Evolutionary conservation across 495 filamentous ascomycete species (phyloP).

Genomic region (Letharia lupina): DNA sequence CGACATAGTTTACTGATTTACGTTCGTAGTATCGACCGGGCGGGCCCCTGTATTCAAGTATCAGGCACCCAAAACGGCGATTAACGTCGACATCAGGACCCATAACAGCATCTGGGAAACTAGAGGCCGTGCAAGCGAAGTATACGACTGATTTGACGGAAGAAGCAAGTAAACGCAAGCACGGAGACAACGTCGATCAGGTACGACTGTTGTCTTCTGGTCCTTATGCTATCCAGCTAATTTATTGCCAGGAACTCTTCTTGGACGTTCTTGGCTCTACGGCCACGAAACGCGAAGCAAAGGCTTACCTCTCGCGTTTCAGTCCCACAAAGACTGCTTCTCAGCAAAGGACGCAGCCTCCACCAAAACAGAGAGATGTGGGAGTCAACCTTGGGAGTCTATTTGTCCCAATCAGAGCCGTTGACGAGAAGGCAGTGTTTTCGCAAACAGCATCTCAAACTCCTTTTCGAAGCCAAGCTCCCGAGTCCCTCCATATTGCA

Average conservation of each 20-base stretch:
- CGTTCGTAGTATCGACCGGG: not conserved
- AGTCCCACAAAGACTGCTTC: conserved; percentile 35
- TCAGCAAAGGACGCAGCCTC: not conserved
- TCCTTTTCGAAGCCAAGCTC: conserved; percentile 26
- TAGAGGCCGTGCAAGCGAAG: conserved; percentile 4
- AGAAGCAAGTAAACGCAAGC: conserved; percentile 17
- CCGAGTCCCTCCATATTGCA: conserved; percentile 64
- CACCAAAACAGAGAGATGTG: conserved; percentile 24
- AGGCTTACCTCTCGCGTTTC: conserved; percentile 76
- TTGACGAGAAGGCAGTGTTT: conserved; percentile 57
- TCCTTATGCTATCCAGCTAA: not conserved
- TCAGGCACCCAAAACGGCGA: not conserved
- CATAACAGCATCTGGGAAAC: not conserved
- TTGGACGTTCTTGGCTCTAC: conserved; percentile 74
- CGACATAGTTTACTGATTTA: not conserved
- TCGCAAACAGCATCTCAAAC: conserved; percentile 39
- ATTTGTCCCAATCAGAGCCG: conserved; percentile 50
- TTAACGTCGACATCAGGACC: conserved; percentile 12
- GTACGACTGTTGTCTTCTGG: not conserved
- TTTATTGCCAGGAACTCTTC: conserved; percentile 59
- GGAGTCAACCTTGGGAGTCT: conserved; percentile 56
- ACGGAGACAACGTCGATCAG: conserved; percentile 16
- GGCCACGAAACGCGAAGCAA: conserved; percentile 83
- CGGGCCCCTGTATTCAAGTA: not conserved
- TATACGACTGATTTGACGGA: conserved; percentile 11